Conservation (phyloP, 202 grass and related monocot genomes). For the Panicum hallii region DNA sequence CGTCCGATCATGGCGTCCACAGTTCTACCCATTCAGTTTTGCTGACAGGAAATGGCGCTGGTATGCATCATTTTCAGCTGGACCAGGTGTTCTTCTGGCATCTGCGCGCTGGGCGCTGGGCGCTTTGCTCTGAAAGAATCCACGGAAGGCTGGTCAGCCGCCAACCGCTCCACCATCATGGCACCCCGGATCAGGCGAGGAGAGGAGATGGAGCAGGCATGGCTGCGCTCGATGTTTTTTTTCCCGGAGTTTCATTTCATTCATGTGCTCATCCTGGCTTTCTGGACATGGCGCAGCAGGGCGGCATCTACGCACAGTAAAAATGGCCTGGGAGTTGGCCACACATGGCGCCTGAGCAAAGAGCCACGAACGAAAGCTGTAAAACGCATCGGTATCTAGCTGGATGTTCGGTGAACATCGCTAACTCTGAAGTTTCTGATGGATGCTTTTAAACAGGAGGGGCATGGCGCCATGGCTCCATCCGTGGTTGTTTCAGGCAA, state of each 20-base stretch:
- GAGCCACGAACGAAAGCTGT: not conserved
- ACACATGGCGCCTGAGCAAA: constrained; percentile 29
- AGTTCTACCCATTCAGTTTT: constrained; percentile 23
- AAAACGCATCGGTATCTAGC: not conserved
- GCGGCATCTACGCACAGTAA: not conserved
- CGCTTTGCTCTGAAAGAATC: constrained; percentile 9
- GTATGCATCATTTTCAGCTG: constrained; percentile 13
- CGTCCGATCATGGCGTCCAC: constrained; percentile 32
- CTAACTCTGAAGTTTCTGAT: not conserved
- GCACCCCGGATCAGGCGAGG: constrained; percentile 15
- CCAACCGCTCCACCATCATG: constrained; percentile 44
- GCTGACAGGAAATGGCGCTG: constrained; percentile 22
- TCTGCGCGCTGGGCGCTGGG: not conserved
- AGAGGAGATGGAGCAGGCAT: not conserved
- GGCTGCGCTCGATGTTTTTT: not conserved
- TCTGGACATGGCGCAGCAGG: not conserved
- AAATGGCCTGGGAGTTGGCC: constrained; percentile 25
- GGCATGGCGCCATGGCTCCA: not conserved
- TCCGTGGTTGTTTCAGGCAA: not conserved
- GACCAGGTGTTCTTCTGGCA: constrained; percentile 38
- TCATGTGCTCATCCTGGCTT: constrained; percentile 13
- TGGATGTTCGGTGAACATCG: constrained; percentile 14
- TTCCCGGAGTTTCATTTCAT: not conserved
- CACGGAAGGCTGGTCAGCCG: constrained; percentile 40
- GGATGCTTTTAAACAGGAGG: constrained; percentile 15